phyloP scores from a whole-genome alignment of 1,139 yeast genomes.

The Saccharomyces hybrid region DNA sequence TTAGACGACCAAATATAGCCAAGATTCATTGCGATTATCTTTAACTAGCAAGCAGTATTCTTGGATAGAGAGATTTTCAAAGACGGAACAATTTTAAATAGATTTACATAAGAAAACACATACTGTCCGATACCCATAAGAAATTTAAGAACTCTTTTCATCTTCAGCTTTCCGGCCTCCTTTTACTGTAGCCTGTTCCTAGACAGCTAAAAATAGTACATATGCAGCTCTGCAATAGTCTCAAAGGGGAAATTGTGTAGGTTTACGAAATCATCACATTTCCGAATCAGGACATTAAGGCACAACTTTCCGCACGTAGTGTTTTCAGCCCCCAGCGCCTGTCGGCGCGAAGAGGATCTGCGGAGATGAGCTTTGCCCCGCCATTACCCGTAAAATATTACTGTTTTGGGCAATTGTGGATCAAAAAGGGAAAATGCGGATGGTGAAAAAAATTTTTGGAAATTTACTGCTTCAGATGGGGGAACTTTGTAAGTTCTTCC shows the following conservation, averaged over 20 bases:
- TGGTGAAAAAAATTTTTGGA: background rate
- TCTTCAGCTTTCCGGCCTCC: background rate
- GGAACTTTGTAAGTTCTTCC: background rate
- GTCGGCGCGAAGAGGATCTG: background rate
- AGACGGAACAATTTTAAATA: background rate
- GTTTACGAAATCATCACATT: background rate
- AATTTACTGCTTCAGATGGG: background rate
- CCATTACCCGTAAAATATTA: background rate
- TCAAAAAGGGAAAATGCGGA: background rate
- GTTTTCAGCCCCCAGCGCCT: background rate
- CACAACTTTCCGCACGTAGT: background rate
- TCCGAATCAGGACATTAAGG: background rate
- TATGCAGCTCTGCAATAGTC: background rate
- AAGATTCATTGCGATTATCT: background rate
- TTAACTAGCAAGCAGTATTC: background rate
- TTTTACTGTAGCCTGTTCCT: background rate
- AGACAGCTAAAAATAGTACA: background rate
- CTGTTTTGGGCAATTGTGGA: background rate
- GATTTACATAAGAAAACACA: background rate
- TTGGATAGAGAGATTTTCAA: background rate
- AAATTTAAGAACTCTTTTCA: background rate
- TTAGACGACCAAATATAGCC: background rate
- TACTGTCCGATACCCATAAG: background rate
- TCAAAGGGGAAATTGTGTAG: background rate
- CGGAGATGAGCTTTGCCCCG: background rate